Evolutionary conservation across 2,329 filamentous ascomycete species (phyloP), one percentile per base, ranked within the genome.

Genomic region (Ploettnerulaceae sp.): DNA sequence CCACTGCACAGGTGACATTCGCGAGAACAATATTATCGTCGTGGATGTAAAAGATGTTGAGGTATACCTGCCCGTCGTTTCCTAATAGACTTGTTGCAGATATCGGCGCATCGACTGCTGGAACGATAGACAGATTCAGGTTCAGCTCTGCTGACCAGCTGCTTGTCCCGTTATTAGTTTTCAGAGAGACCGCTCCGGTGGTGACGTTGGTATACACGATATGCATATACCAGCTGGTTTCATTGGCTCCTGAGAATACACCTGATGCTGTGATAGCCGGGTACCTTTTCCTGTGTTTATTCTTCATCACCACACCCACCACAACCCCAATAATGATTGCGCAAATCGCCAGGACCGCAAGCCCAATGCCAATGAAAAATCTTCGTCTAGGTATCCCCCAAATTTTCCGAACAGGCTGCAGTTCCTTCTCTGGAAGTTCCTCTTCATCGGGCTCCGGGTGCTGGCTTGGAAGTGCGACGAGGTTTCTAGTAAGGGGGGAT

Each of bases 31-130:
- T 51, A 6, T 41, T 18, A 21, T 17, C 9, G n/a, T 38, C 35
- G 18, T 51, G 32, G 18, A 51, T 37, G 39, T 47, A 51, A 24
- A 51, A 51, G 14, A 51, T 15, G 18, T 45, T 45, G 17, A 51
- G 20, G 31, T 47, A 48, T 17, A 45, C 17, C 7, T 36, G 33
- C 8, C 32, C 25, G 25, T 51, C 40, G 11, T 7, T 40, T 11
- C 48, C 45, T 8, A 36, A 18, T 25, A 45, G 43, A 15, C 38
- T 46, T 8, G 21, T 38, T 3, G 36, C 45, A 18, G 39, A 20
- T 40, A 51, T 48, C 24, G 48, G 32, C 2, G 43, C 39, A 36
- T 51, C 40, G 1, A 38, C 9, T 8, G 24, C 39, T 9, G 48
- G 48, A 20, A 33, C 22, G 12, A 48, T 40, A 3, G 48, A 33